These are phyloP conservation scores for Silene conica DNA, from an alignment of 148 eudicot genomes.

Conservation along the genomic window DNA sequence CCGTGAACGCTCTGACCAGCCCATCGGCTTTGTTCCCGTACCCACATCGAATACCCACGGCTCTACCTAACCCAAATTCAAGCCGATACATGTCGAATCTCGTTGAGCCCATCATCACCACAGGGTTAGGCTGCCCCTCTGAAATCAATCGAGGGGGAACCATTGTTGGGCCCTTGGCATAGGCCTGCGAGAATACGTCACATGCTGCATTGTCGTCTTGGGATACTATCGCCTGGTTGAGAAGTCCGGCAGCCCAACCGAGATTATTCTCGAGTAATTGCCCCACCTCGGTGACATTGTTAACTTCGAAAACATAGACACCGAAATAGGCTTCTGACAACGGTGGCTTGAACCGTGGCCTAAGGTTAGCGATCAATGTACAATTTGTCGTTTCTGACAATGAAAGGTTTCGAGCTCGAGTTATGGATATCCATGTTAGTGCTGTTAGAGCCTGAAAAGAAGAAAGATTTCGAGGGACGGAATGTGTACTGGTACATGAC, in stretches of 20 bases:
- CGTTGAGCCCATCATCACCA: slow-evolving; percentile 6
- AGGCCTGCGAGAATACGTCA: neutral
- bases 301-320: slow-evolving; percentile 42
- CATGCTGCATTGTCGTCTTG: slow-evolving; percentile 29
- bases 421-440: slow-evolving; percentile 11
- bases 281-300: slow-evolving; percentile 19
- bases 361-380: slow-evolving; percentile 2
- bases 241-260: slow-evolving; percentile 42
- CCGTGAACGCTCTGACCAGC: slow-evolving; percentile 5
- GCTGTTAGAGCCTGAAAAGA: slow-evolving; percentile 14
- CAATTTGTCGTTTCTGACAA: slow-evolving; percentile 46
- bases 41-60: slow-evolving; percentile 44
- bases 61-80: slow-evolving; percentile 74
- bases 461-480: slow-evolving; percentile 20
- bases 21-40: slow-evolving; percentile 33
- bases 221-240: slow-evolving; percentile 36
- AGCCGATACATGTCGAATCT: slow-evolving; percentile 21
- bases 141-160: neutral
- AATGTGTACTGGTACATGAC: neutral
- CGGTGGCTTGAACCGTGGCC: slow-evolving; percentile 52
- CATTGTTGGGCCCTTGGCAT: neutral
- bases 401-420: slow-evolving; percentile 22
- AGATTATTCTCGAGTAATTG: slow-evolving; percentile 39
- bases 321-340: slow-evolving; percentile 56
- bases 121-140: slow-evolving; percentile 50